Evolutionary conservation across 495 filamentous ascomycete species (phyloP), one percentile per base, ranked within the genome.

Genomic region (Podospora conica): DNA sequence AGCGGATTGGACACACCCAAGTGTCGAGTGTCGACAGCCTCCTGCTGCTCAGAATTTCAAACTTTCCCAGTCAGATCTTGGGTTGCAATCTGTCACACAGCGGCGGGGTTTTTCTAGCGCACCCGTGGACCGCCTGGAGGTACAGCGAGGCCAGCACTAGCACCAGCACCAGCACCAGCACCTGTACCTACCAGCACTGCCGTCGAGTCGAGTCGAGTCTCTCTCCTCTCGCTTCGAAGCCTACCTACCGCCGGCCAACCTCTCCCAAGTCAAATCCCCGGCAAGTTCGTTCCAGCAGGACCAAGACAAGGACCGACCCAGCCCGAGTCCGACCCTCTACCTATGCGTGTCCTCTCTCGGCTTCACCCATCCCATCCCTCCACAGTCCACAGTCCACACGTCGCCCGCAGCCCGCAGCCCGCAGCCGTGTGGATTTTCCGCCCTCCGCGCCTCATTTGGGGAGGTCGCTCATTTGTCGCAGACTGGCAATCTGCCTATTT

Each of bases 401-500:
- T 23, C 61, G 40, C 60, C 31, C n/a, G 20, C 56, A 28, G 15
- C 5, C 4, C 56, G 24, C 15, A 58, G 21, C 55, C 56, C 58
- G 21, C 57, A 27, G 23, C 48, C 22, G 58, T 55, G 25, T 58
- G 11, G 55, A 33, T 55, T 67, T 59, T 62, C 65, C 60, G 64
- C 53, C 57, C 64, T 69, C 69, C 66, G 70, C 66, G 70, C 68
- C 70, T 70, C 70, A 48, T 27, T 66, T 69, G 64, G 75, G 63
- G 64, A 58, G 61, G 63, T 69, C 57, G 68, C 70, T 71, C 67
- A 75, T 73, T 74, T 80, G 77, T 73, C 76, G 74, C 72, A 77
- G 71, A 73, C 73, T 65, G 40, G 59, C 73, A 77, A 75, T 78
- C 73, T 66, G 74, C 73, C 74, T 76, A 75, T 76, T 76, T 76